Conservation (phyloP, 139 green algal genomes). For the Chlamydomonas sp. region DNA sequence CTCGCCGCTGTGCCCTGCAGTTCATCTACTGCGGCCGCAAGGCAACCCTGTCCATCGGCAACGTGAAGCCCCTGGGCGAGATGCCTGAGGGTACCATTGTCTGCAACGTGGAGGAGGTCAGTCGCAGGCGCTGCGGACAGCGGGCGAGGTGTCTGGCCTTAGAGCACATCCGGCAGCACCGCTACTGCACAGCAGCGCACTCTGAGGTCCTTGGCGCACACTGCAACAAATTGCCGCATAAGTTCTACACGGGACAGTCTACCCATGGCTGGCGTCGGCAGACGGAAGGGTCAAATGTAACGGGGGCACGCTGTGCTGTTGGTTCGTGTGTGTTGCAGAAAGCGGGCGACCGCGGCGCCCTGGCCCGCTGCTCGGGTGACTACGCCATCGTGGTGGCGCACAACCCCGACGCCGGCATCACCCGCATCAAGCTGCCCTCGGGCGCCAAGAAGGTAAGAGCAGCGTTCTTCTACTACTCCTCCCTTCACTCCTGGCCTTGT, state of each 20-base stretch:
- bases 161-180: no score
- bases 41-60: slow-evolving; percentile 94
- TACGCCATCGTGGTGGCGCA: slow-evolving; percentile 98
- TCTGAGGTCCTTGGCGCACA: no score
- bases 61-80: slow-evolving; percentile 95
- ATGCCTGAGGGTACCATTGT: slow-evolving; percentile 99
- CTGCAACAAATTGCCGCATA: no score
- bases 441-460: slow-evolving; percentile 94
- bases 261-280: neutral
- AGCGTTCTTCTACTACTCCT: neutral
- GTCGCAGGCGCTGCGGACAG: neutral
- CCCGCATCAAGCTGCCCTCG: slow-evolving; percentile 98
- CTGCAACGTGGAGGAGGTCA: slow-evolving; percentile 98
- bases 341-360: slow-evolving; percentile 90
- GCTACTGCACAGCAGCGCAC: no score
- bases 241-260: no score
- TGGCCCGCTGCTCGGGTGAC: slow-evolving; percentile 96
- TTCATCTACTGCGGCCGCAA: slow-evolving; percentile 99
- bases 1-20: slow-evolving; percentile 46
- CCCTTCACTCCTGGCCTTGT: neutral
- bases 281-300: no score
- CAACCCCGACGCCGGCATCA: slow-evolving; percentile 97
- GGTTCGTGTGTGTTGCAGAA: slow-evolving; percentile 57
- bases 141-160: no score
- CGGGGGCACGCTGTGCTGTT: no score